These are phyloP conservation scores for Hypoxylon sp. DNA, from an alignment of 2,329 filamentous ascomycete genomes.

Conservation along the genomic window DNA sequence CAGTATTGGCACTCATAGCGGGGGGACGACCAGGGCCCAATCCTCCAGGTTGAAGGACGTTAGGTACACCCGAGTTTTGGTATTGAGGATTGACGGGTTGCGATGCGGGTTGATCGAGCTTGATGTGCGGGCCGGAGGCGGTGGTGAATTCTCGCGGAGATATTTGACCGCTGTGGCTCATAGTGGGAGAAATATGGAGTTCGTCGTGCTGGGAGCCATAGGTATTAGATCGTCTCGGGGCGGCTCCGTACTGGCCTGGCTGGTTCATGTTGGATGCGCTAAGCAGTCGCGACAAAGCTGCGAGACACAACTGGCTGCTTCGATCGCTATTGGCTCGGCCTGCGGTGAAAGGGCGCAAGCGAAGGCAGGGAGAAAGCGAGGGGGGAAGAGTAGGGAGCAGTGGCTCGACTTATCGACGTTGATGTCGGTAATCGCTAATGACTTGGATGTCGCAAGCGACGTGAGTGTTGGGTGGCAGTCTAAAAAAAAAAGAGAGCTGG, in stretches of 20 bases:
- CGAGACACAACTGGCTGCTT: slow-evolving; percentile 28
- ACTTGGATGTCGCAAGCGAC: slow-evolving; percentile 32
- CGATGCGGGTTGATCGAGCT: slow-evolving; percentile 62
- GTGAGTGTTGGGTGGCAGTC: slow-evolving; percentile 24
- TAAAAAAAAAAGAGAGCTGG: neutral
- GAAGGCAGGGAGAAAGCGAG: slow-evolving; percentile 8
- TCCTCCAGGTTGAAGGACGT: slow-evolving; percentile 72
- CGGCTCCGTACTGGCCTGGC: slow-evolving; percentile 55
- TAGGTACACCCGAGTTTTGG: slow-evolving; percentile 66
- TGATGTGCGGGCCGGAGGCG: slow-evolving; percentile 63
- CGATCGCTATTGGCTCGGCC: slow-evolving; percentile 34
- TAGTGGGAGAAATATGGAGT: slow-evolving; percentile 67
- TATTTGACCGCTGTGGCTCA: slow-evolving; percentile 61
- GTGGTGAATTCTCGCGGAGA: slow-evolving; percentile 65
- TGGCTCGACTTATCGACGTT: slow-evolving; percentile 15
- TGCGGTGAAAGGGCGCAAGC: slow-evolving; percentile 27
- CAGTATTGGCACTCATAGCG: slow-evolving; percentile 61
- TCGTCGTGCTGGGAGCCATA: slow-evolving; percentile 65
- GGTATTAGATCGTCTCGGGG: slow-evolving; percentile 58
- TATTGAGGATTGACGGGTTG: slow-evolving; percentile 58
- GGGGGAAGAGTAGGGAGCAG: slow-evolving; percentile 2
- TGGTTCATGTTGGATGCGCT: slow-evolving; percentile 57
- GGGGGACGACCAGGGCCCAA: slow-evolving; percentile 56
- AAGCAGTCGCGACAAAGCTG: slow-evolving; percentile 39
- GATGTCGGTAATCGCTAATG: slow-evolving; percentile 20